Evolutionary conservation across 2,329 filamentous ascomycete genomes (phyloP), one percentile per base, ranked within the genome.

Genomic region (Ophiocordyceps camponoti-rufipedis): DNA sequence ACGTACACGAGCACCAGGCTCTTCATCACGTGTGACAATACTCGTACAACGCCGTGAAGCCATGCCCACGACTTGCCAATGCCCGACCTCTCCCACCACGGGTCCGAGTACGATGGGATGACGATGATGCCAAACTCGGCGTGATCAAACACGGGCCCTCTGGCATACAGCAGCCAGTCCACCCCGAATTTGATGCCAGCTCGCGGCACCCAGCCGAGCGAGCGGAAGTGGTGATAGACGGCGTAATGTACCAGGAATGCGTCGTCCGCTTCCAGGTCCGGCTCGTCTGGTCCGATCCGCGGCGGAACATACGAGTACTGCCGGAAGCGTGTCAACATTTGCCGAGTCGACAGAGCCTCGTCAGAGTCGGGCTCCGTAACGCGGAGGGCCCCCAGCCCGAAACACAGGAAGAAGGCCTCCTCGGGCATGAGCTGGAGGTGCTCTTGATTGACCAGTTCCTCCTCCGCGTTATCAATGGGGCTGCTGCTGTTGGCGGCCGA

Each of bases 181-280:
- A 87, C 84, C 19, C 85, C 85, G 54, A 98, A 98, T 58, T 98
- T 98, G 58, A 94, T 80, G 33, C 91, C 93, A 5, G 84, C 79
- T 13, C 93, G 81, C 0, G 93, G 82, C 1, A 95, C 85, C 89
- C 91, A 98, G 23, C 91, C 91, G 0, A 96, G 70, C 0, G 87
- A 94, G 35, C 91, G 82, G 65, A 94, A 98, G 59, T 98, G 89
- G 58, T 98, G 91, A 60, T 94, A 98, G 16, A 85, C 85, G 12
- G 78, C 79, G 56, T 96, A 98, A 47, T 85, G 80, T 1, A 94
- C 61, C 18, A 96, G 66, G 61, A 98, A 98, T 0, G 77, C 73
- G 55, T 94, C 85, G 58, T 94, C 86, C 0, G 86, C 78, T 14
- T 72, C 68, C 3, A 86, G 68, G 11, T 62, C 57, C 8, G 58